Base-by-base conservation (phyloP, 306 rosid genomes). In the Dalbergia oliveri region DNA sequence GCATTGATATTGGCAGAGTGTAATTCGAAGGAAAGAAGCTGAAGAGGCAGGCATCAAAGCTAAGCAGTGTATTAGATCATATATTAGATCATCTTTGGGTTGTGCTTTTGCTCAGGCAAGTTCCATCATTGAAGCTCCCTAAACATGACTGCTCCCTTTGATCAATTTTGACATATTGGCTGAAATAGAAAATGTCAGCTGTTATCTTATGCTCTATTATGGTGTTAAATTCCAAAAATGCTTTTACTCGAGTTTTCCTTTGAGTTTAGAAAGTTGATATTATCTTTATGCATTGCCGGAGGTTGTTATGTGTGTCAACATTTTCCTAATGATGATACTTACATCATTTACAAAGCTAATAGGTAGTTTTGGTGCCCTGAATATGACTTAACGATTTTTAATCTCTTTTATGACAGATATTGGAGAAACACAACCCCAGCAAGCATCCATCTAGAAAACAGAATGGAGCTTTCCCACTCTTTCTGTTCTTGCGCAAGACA, bases 51-150 rank as follows among this genome's bases (percentile, higher is more conserved):
- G 35, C 76, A 67, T 79, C 80, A 91, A 72, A 77, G 90, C 93
- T 81, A 97, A 95, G 63, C 79, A 84, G 43, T 95, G 91, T 72
- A 90, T 91, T 64, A 81, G 98, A 89, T 93, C 96, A 26, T 26
- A 26, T 26, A 26, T 26, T 26, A 26, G 31, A 26, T 26, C 31
- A 70, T 95, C 99, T 31, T 78, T 90, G 31, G 90, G 69, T 66
- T 75, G 88, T 56, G 97, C 87, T 83, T 95, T 91, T 75, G 60
- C 84, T 74, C 94, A 89, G 99, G 99, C 91, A 91, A 91, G 96
- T 91, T 84, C 73, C 63, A n/a, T 59, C 57, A 43, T 63, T 75
- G 62, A 31, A 72, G 61, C 82, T 81, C 78, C 77, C 35, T 81
- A 15, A 64, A 75, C 50, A 72, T 77, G 78, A 71, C 54, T 14